Evolutionary conservation across 352 stramenopile genomes (phyloP), one percentile per base, ranked within the genome.

Genomic region (Globisporangium nodosum): DNA sequence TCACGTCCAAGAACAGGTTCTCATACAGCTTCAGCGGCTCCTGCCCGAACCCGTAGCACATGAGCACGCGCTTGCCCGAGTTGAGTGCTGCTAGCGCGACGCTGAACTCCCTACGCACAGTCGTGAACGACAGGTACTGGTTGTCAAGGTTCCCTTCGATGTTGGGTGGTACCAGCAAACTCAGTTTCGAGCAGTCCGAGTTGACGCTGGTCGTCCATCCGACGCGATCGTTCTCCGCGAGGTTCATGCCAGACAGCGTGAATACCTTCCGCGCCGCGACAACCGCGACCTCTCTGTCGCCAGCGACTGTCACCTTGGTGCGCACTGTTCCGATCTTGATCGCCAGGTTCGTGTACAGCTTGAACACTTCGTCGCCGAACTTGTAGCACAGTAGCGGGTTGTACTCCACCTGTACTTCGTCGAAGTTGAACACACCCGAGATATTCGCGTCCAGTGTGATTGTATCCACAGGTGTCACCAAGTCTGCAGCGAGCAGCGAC

Each of bases 21-120:
- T 50, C 18, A 24, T 77, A 88, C 7, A 90, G 39, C 48, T 81
- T 79, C 16, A 81, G 66, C 1, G 80, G 80, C 45, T 90, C 80
- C 2, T 55, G 64, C 0, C 68, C 77, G 58, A 85, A 90, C 0
- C 80, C 78, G 56, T 90, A 90, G 56, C 80, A 90, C 3, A 90
- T 37, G 45, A 76, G 83, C 6, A 86, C 64, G 8, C 80, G 74
- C 15, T 75, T 62, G 20, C 80, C 80, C 4, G 77, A 88, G 20
- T 66, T 85, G 16, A 85, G 53, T 0, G 65, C n/a, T 5, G 72
- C 63, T 15, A 90, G 50, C 7, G 73, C 57, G 3, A 86, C 70
- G 0, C 68, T 61, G 31, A 86, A 67, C 13, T 73, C 67, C 13
- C 59, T 71, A 1, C 31, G n/a, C 15, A 50, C 46, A 0, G 65